Percentiles rank a stretch among this genome's conserved stretches.
Evolutionary conservation across 2,329 filamentous ascomycete genomes (phyloP).

Genomic region (Calonectria leucothoes): DNA sequence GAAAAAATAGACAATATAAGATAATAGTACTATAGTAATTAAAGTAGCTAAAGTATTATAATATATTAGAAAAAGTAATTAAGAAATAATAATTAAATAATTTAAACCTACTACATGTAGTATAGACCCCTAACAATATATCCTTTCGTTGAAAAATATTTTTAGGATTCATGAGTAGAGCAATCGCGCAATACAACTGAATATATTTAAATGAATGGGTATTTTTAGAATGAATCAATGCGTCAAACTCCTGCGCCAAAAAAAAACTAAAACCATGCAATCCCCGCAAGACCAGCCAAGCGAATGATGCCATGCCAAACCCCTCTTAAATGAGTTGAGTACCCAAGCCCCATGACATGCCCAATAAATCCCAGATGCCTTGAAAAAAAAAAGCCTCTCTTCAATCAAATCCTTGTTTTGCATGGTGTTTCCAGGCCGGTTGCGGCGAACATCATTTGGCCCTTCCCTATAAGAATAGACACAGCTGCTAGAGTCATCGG

Average conservation of each 20-base stretch:
- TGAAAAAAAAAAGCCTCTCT: neutral
- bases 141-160: neutral
- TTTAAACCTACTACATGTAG: too few species aligned
- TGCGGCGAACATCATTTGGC: too few species aligned
- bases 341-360: neutral
- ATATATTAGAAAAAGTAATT: too few species aligned
- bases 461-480: too few species aligned
- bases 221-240: neutral
- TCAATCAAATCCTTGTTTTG: neutral
- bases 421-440: too few species aligned
- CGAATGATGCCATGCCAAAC: neutral
- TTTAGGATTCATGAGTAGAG: neutral
- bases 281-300: neutral
- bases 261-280: neutral
- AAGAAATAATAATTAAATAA: too few species aligned
- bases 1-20: too few species aligned
- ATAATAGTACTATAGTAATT: too few species aligned
- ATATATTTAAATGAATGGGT: neutral
- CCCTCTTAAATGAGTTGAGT: neutral
- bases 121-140: too few species aligned
- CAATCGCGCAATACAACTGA: neutral
- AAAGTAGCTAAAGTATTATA: too few species aligned
- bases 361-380: too few species aligned
- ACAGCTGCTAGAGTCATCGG: too few species aligned
- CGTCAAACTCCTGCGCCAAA: neutral